Evolutionary conservation across 106 monocot genomes (phyloP).

Genomic region (Dendrobium catenatum): DNA sequence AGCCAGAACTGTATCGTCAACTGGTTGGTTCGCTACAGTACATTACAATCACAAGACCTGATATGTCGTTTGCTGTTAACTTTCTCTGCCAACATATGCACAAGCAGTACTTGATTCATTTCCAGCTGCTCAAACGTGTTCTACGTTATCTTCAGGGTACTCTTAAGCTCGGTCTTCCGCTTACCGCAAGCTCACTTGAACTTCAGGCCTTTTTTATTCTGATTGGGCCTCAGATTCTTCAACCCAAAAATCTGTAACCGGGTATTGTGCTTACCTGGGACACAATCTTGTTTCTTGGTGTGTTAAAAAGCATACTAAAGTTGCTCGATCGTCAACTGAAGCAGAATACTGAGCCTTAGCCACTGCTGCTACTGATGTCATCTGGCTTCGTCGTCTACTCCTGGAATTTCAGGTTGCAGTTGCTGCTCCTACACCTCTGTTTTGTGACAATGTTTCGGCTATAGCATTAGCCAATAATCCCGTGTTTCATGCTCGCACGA

Average conservation of each 20-base stretch:
- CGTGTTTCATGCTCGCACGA: too few relatives aligned
- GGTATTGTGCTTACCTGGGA: neutral
- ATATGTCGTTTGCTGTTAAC: neutral
- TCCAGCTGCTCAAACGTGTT: neutral
- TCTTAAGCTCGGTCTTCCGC: neutral
- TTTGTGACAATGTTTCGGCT: too few relatives aligned
- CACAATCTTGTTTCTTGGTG: neutral
- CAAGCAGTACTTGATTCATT: too few relatives aligned
- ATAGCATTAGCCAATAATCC: too few relatives aligned
- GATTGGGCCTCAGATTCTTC: neutral
- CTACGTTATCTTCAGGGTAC: neutral
- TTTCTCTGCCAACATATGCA: neutral
- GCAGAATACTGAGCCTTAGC: neutral
- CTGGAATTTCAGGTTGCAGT: neutral
- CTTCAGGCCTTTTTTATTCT: neutral
- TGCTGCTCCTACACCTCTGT: too few relatives aligned
- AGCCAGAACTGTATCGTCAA: neutral
- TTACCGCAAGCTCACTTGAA: neutral
- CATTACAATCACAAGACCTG: neutral
- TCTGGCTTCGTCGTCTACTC: neutral
- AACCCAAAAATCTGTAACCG: neutral
- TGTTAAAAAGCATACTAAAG: neutral
- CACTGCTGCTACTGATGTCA: neutral
- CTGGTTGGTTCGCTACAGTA: conserved; percentile 5
- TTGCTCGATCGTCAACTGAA: neutral